Evolutionary conservation across 2,329 filamentous ascomycete genomes (phyloP).

Genomic region (Arthrinium puccinioides): DNA sequence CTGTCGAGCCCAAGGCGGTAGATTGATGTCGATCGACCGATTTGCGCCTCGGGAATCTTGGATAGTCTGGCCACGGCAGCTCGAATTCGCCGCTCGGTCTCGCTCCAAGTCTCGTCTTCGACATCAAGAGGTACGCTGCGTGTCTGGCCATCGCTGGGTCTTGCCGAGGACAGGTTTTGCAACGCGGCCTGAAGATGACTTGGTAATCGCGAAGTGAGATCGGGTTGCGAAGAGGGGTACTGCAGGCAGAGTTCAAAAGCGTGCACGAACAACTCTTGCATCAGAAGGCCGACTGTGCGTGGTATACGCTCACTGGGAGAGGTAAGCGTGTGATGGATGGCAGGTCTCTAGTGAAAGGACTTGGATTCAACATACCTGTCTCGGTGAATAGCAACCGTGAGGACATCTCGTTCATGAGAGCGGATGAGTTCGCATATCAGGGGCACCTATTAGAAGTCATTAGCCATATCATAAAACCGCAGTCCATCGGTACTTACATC

Average conservation of each 20-base stretch:
- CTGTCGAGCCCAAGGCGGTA: constrained; percentile 88
- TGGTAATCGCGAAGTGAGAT: too few species aligned
- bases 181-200: too few species aligned
- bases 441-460: constrained; percentile 39
- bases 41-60: constrained; percentile 35
- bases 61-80: constrained; percentile 53
- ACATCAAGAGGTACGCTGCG: too few species aligned
- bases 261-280: constrained; percentile 19
- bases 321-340: too few species aligned
- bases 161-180: too few species aligned
- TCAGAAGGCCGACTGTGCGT: too few species aligned
- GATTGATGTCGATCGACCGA: constrained; percentile 61
- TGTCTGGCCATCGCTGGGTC: too few species aligned
- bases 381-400: constrained; percentile 58
- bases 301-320: too few species aligned
- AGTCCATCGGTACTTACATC: constrained; percentile 42
- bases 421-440: constrained; percentile 71
- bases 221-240: constrained; percentile 21
- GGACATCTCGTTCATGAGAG: constrained; percentile 36
- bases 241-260: constrained; percentile 17
- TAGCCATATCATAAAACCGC: background rate
- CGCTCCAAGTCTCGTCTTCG: constrained; percentile 10
- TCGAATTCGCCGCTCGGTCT: constrained; percentile 45
- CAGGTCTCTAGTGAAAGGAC: too few species aligned
- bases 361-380: constrained; percentile 36